Evolutionary conservation across 2,329 filamentous ascomycete species (phyloP), one percentile per base, ranked within the genome.

Genomic region (Elsinoe batatas): DNA sequence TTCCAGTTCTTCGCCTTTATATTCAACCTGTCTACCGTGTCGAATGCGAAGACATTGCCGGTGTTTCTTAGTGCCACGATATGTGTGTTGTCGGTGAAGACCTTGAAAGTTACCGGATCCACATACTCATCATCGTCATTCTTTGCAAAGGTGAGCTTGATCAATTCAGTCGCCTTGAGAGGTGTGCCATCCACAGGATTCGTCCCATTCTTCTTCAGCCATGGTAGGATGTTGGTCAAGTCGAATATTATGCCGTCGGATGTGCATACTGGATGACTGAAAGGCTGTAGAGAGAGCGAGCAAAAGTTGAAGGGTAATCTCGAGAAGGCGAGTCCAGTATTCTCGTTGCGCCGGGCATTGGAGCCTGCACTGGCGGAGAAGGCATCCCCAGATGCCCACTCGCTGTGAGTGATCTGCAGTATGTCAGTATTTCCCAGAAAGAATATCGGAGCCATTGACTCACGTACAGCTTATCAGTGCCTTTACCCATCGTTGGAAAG

Each of bases 271-370:
- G 93, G 91, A 66, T 95, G 88, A 66, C 85, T 82, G 75, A 96
- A 98, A 6, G 94, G 94, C 68, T 97, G 93, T 33, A 98, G 84
- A 58, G 88, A 95, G 37, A 95, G 84, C 59, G 93, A 89, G 80
- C 93, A 98, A 74, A 93, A 97, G 77, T 96, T 97, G 80, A 94
- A 98, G 30, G 94, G 93, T 1, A 98, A 80, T 44, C 89, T 86
- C 66, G 86, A 88, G 76, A 97, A 97, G 36, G 80, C 79, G 49
- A 81, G 79, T 61, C 81, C 80, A 18, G 72, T 72, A 2, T 74
- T 72, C 18, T 70, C 78, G 61, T 65, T 78, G 71, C 73, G 83
- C 68, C 67, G 79, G 69, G 76, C 74, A 51, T 83, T 84, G 56
- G 85, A 81, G 63, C 82, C 83, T 56, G 84, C 84, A 68, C 84